A percentile compares a stretch with the other conserved stretches of the same genome.
These are phyloP conservation scores for Phytophthora rubi DNA, from an alignment of 352 stramenopile genomes.

Conservation along the genomic window DNA sequence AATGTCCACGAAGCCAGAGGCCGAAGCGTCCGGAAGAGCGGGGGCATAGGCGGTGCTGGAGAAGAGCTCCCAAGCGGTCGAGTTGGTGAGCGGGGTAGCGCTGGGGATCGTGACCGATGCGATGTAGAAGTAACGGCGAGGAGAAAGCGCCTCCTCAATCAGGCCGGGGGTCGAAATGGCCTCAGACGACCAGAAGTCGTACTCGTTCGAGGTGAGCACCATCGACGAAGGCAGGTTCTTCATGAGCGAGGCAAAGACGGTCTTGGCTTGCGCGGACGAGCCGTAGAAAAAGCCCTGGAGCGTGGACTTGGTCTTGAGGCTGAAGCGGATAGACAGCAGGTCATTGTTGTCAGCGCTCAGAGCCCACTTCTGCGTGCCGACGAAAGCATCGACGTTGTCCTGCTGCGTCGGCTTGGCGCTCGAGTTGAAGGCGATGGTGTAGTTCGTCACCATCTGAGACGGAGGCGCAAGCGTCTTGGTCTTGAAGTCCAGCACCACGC, in stretches of 20 bases:
- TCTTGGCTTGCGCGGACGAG: neutral
- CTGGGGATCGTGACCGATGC: neutral
- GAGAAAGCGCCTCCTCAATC: neutral
- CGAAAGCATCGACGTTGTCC: neutral
- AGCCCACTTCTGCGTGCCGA: constrained; percentile 1
- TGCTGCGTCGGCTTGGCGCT: neutral
- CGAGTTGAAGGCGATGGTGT: neutral
- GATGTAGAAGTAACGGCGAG: constrained; percentile 3
- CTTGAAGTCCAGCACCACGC: constrained; percentile 4
- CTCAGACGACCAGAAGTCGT: neutral
- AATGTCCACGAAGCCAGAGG: neutral
- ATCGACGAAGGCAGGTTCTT: neutral
- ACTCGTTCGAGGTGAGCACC: neutral
- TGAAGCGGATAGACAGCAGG: neutral
- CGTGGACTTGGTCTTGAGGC: neutral
- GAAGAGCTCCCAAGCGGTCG: constrained; percentile 1
- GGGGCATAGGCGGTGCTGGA: neutral
- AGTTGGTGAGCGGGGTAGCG: neutral
- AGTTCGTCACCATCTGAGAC: neutral
- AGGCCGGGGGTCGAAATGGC: neutral
- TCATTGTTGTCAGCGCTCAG: neutral
- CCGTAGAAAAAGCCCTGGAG: neutral
- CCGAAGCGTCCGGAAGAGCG: neutral
- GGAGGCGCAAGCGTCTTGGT: neutral
- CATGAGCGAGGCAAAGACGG: neutral